A percentile compares a stretch with the other conserved stretches of the same genome.
Evolutionary conservation across 306 rosid genomes (phyloP).

Genomic region (Pterocarpus macrocarpus): DNA sequence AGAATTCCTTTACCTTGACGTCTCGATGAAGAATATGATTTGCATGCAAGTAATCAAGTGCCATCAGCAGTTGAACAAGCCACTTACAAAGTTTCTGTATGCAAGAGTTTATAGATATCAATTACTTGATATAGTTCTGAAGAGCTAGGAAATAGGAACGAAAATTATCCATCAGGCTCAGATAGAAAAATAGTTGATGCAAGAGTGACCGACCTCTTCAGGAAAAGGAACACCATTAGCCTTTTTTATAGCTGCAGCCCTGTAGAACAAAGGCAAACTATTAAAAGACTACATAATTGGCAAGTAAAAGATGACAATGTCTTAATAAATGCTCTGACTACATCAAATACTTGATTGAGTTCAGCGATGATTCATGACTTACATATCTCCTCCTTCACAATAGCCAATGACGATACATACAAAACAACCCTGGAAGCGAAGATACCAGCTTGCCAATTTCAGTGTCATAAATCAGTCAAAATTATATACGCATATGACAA

Average conservation of each 20-base stretch:
- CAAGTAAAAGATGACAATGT: conserved; percentile 35
- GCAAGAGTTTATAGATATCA: conserved; percentile 33
- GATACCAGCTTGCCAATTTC: conserved; percentile 38
- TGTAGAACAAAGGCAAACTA: conserved; percentile 47
- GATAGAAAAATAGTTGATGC: conserved; percentile 6
- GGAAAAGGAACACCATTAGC: conserved; percentile 75
- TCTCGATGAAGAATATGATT: conserved; percentile 98
- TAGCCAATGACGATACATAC: conserved; percentile 92
- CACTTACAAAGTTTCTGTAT: conserved; percentile 92
- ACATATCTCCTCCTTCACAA: conserved; percentile 99
- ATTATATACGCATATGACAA: conserved; percentile 17
- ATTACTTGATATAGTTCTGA: neutral
- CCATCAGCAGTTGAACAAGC: conserved; percentile 99
- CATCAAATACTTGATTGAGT: conserved; percentile 37
- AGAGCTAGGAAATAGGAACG: conserved; percentile 28
- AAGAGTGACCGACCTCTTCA: conserved; percentile 76
- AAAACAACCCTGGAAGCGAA: conserved; percentile 88
- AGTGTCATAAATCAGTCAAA: conserved; percentile 42
- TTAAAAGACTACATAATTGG: conserved; percentile 28
- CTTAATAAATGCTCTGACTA: conserved; percentile 19
- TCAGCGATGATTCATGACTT: conserved; percentile 51
- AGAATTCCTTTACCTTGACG: conserved; percentile 73
- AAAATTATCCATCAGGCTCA: conserved; percentile 34
- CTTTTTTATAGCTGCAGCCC: conserved; percentile 89
- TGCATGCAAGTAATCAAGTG: conserved; percentile 90